Conservation (phyloP, 2,329 filamentous ascomycete genomes). For the Tolypocladium endophyticum region DNA sequence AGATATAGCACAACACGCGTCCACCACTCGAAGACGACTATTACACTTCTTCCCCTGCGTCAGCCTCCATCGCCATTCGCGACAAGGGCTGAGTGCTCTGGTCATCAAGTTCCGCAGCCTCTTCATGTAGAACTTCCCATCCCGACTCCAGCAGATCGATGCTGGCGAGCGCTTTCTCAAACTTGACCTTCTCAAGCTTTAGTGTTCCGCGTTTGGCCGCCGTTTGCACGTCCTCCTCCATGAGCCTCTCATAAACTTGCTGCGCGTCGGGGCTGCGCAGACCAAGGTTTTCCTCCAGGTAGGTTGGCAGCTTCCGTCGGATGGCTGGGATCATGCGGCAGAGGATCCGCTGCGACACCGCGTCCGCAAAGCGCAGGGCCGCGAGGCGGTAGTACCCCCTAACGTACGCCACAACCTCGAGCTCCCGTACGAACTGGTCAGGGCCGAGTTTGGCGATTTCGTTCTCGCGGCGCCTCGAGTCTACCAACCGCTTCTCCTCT, state of each 20-base stretch:
- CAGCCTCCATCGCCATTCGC: conserved; percentile 10
- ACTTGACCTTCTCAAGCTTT: conserved; percentile 33
- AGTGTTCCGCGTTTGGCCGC: conserved; percentile 29
- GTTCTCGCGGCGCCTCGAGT: conserved; percentile 28
- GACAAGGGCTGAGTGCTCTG: conserved; percentile 3
- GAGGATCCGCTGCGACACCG: conserved; percentile 34
- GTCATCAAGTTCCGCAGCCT: conserved; percentile 3
- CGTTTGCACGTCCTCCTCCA: conserved; percentile 37
- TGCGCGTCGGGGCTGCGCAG: conserved; percentile 19
- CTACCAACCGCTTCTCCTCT: conserved; percentile 34
- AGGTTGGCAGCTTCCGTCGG: conserved; percentile 24
- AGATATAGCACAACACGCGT: not conserved
- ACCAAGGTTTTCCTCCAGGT: conserved; percentile 34
- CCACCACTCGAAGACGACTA: not conserved
- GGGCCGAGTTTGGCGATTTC: conserved; percentile 37
- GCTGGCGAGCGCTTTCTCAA: conserved; percentile 33
- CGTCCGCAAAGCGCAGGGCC: conserved; percentile 52
- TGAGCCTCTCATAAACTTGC: conserved; percentile 28
- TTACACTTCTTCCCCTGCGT: not conserved
- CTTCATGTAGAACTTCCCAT: conserved; percentile 7
- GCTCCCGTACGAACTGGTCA: conserved; percentile 49
- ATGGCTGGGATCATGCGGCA: conserved; percentile 38
- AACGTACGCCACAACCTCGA: conserved; percentile 52
- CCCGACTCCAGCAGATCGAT: conserved; percentile 31
- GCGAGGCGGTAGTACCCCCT: conserved; percentile 62